Evolutionary conservation across 2,329 filamentous ascomycete species (phyloP).

Genomic region (Colletotrichum sp.): DNA sequence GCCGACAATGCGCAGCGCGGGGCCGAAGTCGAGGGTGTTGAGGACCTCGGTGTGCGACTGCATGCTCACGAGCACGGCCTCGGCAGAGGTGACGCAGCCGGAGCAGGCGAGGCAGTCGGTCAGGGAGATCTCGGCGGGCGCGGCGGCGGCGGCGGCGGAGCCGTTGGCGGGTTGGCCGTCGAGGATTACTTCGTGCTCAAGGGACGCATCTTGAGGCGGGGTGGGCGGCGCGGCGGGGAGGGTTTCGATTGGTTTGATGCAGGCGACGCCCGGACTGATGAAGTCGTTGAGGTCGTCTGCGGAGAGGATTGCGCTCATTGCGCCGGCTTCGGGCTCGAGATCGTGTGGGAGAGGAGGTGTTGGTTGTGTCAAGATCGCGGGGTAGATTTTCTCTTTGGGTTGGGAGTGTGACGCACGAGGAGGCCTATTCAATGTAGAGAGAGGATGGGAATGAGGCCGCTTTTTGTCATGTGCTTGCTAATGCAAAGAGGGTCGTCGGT

Average conservation of each 20-base stretch:
- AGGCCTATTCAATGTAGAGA: background rate
- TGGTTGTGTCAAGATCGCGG: background rate
- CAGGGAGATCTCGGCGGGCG: slow-evolving; percentile 89
- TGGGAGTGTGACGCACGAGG: background rate
- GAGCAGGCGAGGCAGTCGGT: slow-evolving; percentile 98
- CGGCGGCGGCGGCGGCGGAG: slow-evolving; percentile 55
- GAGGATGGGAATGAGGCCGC: background rate
- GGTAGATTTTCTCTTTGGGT: background rate
- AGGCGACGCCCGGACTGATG: slow-evolving; percentile 95
- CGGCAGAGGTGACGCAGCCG: slow-evolving; percentile 95
- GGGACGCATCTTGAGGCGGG: slow-evolving; percentile 29
- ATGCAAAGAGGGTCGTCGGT: background rate
- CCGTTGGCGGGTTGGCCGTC: slow-evolving; percentile 72
- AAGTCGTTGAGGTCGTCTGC: slow-evolving; percentile 98
- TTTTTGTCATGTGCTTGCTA: background rate
- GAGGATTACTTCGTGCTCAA: slow-evolving; percentile 86
- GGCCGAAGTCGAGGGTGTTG: slow-evolving; percentile 74
- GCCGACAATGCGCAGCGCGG: slow-evolving; percentile 47
- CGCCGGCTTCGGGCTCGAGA: slow-evolving; percentile 23
- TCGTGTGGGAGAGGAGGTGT: background rate
- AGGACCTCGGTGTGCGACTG: slow-evolving; percentile 95
- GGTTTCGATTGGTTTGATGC: slow-evolving; percentile 96
- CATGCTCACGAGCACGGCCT: slow-evolving; percentile 93
- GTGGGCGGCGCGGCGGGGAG: slow-evolving; percentile 69
- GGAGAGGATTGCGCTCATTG: slow-evolving; percentile 96